Evolutionary conservation across 164 flowering plant genomes (phyloP), one percentile per base, ranked within the genome.

Genomic region (Litsea cubeba): DNA sequence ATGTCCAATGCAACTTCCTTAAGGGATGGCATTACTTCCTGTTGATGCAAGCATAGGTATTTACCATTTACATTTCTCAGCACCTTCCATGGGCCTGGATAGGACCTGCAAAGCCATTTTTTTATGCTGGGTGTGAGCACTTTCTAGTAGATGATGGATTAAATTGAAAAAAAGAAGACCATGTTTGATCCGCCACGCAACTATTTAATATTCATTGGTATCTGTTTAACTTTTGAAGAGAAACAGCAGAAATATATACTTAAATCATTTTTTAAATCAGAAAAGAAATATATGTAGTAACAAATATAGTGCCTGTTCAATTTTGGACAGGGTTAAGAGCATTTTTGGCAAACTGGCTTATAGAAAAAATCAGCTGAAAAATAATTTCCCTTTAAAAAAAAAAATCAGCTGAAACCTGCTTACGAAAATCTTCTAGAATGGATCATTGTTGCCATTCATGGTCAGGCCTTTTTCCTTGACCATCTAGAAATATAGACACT

Each of bases 1-100:
- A 90, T 92, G 72, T 92, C 82, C 86, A 89, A 64, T 40, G 97
- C 97, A 77, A 95, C 97, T 83, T 91, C 93, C 80, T 88, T 92
- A 25, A 91, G 90, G n/a, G 97, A 89, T 10, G 97, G 94, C 98
- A 95, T 91, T 54, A 15, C 65, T 79, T 89, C 90, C 72, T 88
- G 97, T 79, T 91, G 82, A 80, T 93, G 98, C 76, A 95, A 20
- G 77, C 95, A 89, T 15, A 86, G 28, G 68, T 86, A 87, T 49
- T 71, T 80, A 50, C 84, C 81, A 17, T 87, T 76, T 75, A 81
- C 70, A 81, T 79, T 88, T 69, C 92, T 79, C 18, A 92, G 87
- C 54, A 95, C 98, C 81, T 85, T 88, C 97, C 97, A 95, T 1
- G 94, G 91, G 71, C 92, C 97, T 12, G 98, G 98, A 63, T 95